A percentile compares a stretch with the other conserved stretches of the same genome.
These are phyloP conservation scores for Mrakia frigida DNA, from an alignment of 768 basidiomycete species.

Conservation along the genomic window DNA sequence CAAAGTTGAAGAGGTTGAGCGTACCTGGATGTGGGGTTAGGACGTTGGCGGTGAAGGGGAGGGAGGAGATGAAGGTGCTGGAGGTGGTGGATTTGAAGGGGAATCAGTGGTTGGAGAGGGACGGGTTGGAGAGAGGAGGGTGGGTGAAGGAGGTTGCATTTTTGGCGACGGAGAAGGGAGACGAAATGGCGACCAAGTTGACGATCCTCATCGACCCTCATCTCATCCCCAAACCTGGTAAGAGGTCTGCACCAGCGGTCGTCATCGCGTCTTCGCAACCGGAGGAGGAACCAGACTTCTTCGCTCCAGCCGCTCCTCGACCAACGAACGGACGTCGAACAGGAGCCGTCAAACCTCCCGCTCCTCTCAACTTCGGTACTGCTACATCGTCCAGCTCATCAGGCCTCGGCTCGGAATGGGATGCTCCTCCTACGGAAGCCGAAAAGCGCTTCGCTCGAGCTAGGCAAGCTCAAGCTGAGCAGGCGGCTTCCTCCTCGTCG, in stretches of 20 bases:
- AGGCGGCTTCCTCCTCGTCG: background rate
- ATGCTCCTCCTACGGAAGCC: background rate
- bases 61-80: background rate
- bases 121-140: background rate
- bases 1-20: background rate
- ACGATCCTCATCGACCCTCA: constrained; percentile 15
- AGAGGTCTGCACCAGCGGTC: background rate
- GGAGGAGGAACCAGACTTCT: background rate
- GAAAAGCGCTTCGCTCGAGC: background rate
- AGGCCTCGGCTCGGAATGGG: background rate
- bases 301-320: background rate
- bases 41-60: background rate
- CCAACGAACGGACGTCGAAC: background rate
- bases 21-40: background rate
- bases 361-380: constrained; percentile 2
- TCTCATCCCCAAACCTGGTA: constrained; percentile 8
- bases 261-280: background rate
- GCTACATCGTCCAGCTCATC: background rate
- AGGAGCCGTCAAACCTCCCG: background rate
- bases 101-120: constrained; percentile 8
- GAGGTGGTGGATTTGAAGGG: constrained; percentile 18
- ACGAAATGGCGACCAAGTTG: background rate
- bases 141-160: background rate
- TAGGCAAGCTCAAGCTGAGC: background rate
- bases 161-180: background rate